Percentiles rank a stretch among this genome's conserved stretches.
phyloP scores from a whole-genome alignment of 768 basidiomycete species.

The Tricholoma furcatifolium region DNA sequence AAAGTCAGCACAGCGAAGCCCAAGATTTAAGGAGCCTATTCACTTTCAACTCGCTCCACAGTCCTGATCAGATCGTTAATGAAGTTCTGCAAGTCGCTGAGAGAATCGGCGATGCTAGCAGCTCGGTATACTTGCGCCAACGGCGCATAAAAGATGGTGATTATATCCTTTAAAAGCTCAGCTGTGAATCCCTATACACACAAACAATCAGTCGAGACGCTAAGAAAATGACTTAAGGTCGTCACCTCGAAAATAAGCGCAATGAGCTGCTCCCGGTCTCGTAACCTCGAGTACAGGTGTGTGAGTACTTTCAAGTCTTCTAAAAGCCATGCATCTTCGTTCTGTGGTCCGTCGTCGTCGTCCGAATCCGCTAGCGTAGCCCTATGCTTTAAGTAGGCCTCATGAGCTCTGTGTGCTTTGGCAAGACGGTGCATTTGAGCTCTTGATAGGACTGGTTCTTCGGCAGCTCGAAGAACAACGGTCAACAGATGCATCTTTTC shows the following conservation, averaged over 20 bases:
- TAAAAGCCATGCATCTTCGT: slow-evolving; percentile 96
- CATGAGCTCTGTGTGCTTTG: slow-evolving; percentile 76
- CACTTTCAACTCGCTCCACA: slow-evolving; percentile 85
- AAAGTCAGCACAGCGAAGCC: background rate
- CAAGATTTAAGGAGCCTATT: slow-evolving; percentile 45
- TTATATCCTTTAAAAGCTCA: slow-evolving; percentile 95
- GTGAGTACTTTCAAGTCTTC: slow-evolving; percentile 86
- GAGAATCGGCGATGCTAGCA: slow-evolving; percentile 93
- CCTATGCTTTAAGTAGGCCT: slow-evolving; percentile 62
- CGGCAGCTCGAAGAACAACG: slow-evolving; percentile 75
- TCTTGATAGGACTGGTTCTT: slow-evolving; percentile 71
- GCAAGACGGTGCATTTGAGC: slow-evolving; percentile 81
- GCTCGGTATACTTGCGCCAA: slow-evolving; percentile 97
- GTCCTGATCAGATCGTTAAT: slow-evolving; percentile 94
- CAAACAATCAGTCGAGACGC: background rate
- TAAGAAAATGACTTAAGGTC: background rate
- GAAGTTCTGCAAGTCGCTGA: slow-evolving; percentile 90
- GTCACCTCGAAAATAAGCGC: slow-evolving; percentile 90
- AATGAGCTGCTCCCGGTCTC: slow-evolving; percentile 90
- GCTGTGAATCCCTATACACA: slow-evolving; percentile 80
- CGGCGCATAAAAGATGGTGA: slow-evolving; percentile 97
- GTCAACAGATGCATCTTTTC: slow-evolving; percentile 78
- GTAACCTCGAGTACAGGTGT: slow-evolving; percentile 72
- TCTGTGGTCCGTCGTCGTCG: slow-evolving; percentile 88
- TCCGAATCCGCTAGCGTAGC: slow-evolving; percentile 76